These are phyloP conservation scores for Jimgerdemannia lactiflua DNA, from an alignment of 192 early-diverging fungal genomes.

Conservation along the genomic window DNA sequence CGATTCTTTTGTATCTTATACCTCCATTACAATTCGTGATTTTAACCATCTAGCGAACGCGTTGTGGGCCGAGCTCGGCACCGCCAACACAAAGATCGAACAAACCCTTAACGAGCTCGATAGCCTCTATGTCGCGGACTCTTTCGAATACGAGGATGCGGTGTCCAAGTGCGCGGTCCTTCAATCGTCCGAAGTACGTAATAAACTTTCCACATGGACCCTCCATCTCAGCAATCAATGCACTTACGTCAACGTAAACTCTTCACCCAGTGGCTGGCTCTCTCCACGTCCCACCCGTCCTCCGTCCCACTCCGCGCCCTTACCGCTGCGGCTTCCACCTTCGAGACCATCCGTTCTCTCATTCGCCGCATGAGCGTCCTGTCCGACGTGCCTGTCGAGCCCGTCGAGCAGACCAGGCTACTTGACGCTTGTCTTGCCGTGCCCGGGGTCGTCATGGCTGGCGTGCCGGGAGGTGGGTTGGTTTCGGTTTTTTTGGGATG, in stretches of 20 bases:
- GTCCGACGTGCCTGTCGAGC: conserved; percentile 89
- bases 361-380: conserved; percentile 70
- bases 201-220: too few species aligned
- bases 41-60: conserved; percentile 33
- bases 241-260: not conserved
- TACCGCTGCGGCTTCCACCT: conserved; percentile 7
- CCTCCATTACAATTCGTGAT: too few species aligned
- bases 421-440: conserved; percentile 78
- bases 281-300: not conserved
- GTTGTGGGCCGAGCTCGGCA: conserved; percentile 62
- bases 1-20: too few species aligned
- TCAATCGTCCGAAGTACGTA: conserved; percentile 37
- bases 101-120: conserved; percentile 46
- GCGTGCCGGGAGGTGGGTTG: conserved; percentile 85
- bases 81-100: conserved; percentile 58
- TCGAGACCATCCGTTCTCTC: conserved; percentile 55
- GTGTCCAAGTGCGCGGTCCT: conserved; percentile 44
- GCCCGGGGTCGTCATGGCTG: conserved; percentile 87
- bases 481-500: not conserved
- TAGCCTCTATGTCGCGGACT: conserved; percentile 21
- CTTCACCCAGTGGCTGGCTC: not conserved
- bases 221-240: too few species aligned
- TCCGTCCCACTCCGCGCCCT: conserved; percentile 1
- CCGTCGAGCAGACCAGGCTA: conserved; percentile 79
- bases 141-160: conserved; percentile 37